Evolutionary conservation across 2,329 filamentous ascomycete genomes (phyloP).

Genomic region (Triangularia verruculosa): DNA sequence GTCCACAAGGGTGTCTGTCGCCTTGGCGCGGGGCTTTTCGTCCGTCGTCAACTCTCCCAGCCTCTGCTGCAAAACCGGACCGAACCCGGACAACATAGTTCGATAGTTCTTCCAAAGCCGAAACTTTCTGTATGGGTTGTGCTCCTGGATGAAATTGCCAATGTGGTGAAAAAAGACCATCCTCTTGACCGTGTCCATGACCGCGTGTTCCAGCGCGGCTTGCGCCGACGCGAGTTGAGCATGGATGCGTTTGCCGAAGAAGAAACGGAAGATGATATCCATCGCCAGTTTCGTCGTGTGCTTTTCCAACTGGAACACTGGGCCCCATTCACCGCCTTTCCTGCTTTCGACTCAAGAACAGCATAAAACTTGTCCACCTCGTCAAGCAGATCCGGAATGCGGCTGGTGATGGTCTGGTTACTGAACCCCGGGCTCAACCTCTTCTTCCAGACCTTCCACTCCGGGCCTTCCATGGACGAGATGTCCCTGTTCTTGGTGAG

Average conservation of each 20-base stretch:
- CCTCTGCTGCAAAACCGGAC: not conserved
- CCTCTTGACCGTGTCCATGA: not conserved
- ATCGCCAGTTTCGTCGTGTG: not conserved
- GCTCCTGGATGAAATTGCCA: not conserved
- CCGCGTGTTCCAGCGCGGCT: not conserved
- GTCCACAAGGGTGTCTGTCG: not conserved
- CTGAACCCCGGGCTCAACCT: not conserved
- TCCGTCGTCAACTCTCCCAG: not conserved
- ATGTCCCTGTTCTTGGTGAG: not conserved
- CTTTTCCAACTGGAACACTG: not conserved
- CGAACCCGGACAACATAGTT: not conserved
- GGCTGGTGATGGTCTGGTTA: not conserved
- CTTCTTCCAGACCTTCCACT: not conserved
- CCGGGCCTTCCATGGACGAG: not conserved
- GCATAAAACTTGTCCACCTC: not conserved
- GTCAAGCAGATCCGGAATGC: not conserved
- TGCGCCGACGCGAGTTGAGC: not conserved
- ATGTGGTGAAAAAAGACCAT: not conserved
- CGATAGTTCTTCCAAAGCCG: not conserved
- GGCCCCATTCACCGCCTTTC: not conserved
- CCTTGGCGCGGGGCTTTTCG: not conserved
- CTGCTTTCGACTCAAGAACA: not conserved
- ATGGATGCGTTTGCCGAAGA: not conserved
- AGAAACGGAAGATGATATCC: not conserved
- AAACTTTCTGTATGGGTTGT: not conserved